These are phyloP conservation scores for Physcomitrellopsis africana DNA, from an alignment of 225 moss, liverwort and hornwort species.

Conservation along the genomic window DNA sequence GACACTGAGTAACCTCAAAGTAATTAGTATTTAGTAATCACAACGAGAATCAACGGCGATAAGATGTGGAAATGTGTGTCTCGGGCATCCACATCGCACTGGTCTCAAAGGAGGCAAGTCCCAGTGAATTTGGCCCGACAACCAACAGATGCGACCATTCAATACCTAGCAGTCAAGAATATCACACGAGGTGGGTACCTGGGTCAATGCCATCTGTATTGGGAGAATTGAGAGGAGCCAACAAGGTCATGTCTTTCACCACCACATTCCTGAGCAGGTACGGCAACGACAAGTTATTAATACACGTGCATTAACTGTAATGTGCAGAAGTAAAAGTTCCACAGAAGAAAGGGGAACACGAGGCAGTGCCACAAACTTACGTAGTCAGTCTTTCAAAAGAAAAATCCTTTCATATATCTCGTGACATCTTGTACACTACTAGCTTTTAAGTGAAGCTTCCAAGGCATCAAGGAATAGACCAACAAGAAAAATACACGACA, in stretches of 20 bases:
- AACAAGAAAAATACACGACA: background rate
- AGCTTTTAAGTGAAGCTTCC: background rate
- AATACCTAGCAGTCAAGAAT: background rate
- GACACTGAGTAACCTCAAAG: background rate
- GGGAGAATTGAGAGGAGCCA: constrained; percentile 60
- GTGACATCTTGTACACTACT: background rate
- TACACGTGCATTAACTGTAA: background rate
- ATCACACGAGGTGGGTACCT: constrained; percentile 41
- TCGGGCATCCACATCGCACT: background rate
- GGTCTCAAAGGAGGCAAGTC: background rate
- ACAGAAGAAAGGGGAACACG: background rate
- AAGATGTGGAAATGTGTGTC: too few species aligned
- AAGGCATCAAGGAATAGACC: background rate
- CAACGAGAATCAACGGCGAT: background rate
- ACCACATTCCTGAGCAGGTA: constrained; percentile 59
- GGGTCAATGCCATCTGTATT: constrained; percentile 75
- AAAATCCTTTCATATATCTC: too few species aligned
- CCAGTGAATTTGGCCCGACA: background rate
- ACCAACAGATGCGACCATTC: background rate
- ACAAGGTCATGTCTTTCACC: constrained; percentile 64
- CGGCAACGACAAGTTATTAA: constrained; percentile 25
- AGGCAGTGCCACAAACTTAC: background rate
- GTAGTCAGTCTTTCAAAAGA: background rate
- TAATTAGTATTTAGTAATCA: constrained; percentile 2
- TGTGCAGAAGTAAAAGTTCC: background rate